Evolutionary conservation across 2,329 filamentous ascomycete genomes (phyloP), one percentile per base, ranked within the genome.

Genomic region (Gaeumannomyces sp.): DNA sequence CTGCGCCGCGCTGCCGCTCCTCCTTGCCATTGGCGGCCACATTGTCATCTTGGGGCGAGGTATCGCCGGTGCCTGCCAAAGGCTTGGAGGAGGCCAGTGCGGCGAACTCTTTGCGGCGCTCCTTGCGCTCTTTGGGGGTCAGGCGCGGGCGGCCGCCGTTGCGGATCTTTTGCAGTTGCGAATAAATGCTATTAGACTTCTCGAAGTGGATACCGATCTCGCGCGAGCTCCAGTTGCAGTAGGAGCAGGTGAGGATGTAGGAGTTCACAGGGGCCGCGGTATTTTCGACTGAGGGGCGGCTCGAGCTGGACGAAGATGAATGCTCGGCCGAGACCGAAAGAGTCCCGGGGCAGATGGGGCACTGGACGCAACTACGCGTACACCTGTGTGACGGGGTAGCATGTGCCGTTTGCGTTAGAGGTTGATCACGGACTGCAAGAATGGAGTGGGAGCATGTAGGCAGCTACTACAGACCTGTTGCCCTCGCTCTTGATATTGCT

Each of bases 361-460:
- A 99, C 74, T 96, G 92, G 80, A 95, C 98, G 77, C 95, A 99
- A 74, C 93, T 97, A 69, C 95, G 85, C 25, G 92, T 94, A 75
- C 95, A 97, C 73, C 93, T 94, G 67, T 33, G 28, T 64, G 25
- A 22, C 6, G 4, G 22, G 45, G 45, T 2, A 45, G 45, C 22
- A 53, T 53, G 35, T 45, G 31, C 25, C 27, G 14, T 28, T 60
- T 2, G 27, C n/a, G 25, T 58, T 60, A 28, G 45, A 13, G 29
- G 27, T 14, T 29, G 25, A 6, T 22, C 57, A 3, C 11, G 31
- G 11, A 38, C 27, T 5, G 57, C 4, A 22, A 13, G 28, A 28
- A 28, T 19, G 19, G 35, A 53, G 22, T 28, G 60, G 59, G 35
- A 19, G 19, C 31, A 57, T 31, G 53, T 25, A 59, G 61, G 59